Base-by-base conservation (phyloP, 192 early-diverging fungal genomes). In the Funneliformis geosporum region DNA sequence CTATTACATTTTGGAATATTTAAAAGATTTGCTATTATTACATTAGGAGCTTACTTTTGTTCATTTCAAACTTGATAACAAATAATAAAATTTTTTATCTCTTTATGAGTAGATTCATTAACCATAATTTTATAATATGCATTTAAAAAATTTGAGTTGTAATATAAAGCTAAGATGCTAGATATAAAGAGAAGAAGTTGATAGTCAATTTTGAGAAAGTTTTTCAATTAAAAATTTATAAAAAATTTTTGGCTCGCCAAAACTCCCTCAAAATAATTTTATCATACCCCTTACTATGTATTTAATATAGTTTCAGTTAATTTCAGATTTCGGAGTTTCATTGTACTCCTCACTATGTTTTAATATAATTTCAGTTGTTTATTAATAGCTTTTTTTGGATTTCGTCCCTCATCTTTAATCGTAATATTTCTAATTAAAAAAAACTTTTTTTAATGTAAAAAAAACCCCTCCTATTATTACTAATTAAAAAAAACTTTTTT, bases 221-320 rank as follows among this genome's bases (percentile, higher is more conserved):
- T 73, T 46, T 23, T 46, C 46, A 16, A 9, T 47, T 47, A 73
- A 39, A 28, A 73, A 73, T 27, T 23, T 23, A 73, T 47, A 73
- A 23, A 73, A 16, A 11, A 47, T 0, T 25, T 21, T 33, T 3
- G n/a, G 12, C n/a, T n/a, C n/a, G n/a, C n/a, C n/a, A n/a, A n/a
- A n/a, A n/a, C n/a, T n/a, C n/a, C n/a, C n/a, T n/a, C n/a, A n/a
- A n/a, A n/a, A n/a, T n/a, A n/a, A n/a, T n/a, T n/a, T n/a, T n/a
- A n/a, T n/a, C n/a, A n/a, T n/a, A n/a, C n/a, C n/a, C n/a, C n/a
- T n/a, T n/a, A n/a, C n/a, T n/a, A n/a, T n/a, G n/a, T n/a, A n/a
- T n/a, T n/a, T n/a, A n/a, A n/a, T n/a, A n/a, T n/a, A n/a, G n/a
- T n/a, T n/a, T n/a, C n/a, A n/a, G n/a, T n/a, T n/a, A n/a, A n/a